Evolutionary conservation across 148 eudicot genomes (phyloP).

Genomic region (Polygonum aviculare): DNA sequence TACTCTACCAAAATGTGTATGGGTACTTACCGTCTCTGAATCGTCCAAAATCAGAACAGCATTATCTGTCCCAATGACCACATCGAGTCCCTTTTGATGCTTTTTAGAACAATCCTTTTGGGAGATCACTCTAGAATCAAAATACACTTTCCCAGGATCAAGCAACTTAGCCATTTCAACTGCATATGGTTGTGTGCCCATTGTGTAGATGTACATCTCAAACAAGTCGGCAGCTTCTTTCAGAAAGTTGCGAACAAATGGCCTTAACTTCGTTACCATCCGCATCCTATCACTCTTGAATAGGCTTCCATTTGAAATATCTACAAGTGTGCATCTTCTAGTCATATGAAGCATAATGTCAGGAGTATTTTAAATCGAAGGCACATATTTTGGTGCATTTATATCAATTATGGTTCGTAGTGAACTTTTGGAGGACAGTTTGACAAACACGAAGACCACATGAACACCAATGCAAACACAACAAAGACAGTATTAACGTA

Average conservation of each 20-base stretch:
- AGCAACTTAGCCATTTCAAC: conserved; percentile 77
- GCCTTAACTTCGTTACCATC: conserved; percentile 95
- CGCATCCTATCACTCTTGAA: conserved; percentile 61
- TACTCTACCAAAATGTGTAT: no score
- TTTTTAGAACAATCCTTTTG: conserved; percentile 70
- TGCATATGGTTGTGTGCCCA: conserved; percentile 85
- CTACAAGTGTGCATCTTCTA: conserved; percentile 21
- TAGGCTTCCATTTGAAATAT: conserved; percentile 57
- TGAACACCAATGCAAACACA: conserved; percentile 2
- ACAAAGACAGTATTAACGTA: not conserved
- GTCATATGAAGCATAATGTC: not conserved
- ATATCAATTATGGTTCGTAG: not conserved
- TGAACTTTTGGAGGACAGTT: not conserved
- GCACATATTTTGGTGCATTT: not conserved
- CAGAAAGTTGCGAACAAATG: conserved; percentile 68
- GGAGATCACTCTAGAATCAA: conserved; percentile 66
- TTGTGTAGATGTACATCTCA: conserved; percentile 94
- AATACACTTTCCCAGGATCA: conserved; percentile 46
- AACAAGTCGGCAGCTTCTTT: conserved; percentile 72
- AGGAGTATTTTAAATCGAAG: not conserved
- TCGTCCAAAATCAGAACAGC: conserved; percentile 90
- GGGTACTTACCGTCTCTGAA: conserved; percentile 57
- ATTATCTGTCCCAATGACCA: conserved; percentile 77
- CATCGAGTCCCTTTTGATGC: conserved; percentile 87
- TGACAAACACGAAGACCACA: not conserved